phyloP scores from a whole-genome alignment of 2,329 filamentous ascomycete genomes.

The Lasiodiplodia gonubiensis region DNA sequence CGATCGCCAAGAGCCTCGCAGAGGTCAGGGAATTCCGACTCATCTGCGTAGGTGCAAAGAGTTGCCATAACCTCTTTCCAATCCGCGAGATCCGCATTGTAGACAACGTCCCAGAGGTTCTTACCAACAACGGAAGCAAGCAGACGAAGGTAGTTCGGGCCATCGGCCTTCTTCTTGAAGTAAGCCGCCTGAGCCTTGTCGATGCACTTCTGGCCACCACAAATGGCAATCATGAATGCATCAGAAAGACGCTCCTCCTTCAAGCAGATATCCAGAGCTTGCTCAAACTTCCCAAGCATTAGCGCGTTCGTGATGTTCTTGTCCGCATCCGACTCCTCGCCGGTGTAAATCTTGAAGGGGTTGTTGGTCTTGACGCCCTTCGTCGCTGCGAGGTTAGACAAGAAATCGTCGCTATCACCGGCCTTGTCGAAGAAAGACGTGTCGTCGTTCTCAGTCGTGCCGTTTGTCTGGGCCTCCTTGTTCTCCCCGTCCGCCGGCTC shows the following conservation, averaged over 20 bases:
- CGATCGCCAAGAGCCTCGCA: slow-evolving; percentile 95
- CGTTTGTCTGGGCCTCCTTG: slow-evolving; percentile 55
- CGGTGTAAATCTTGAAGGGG: slow-evolving; percentile 87
- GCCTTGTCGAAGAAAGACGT: slow-evolving; percentile 83
- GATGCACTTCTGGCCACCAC: slow-evolving; percentile 88
- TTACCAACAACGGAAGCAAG: slow-evolving; percentile 92
- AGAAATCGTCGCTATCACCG: slow-evolving; percentile 76
- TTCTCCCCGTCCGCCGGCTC: slow-evolving; percentile 52
- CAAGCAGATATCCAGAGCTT: slow-evolving; percentile 86
- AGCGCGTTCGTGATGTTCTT: slow-evolving; percentile 85
- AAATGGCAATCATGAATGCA: slow-evolving; percentile 97
- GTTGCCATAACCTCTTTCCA: slow-evolving; percentile 99
- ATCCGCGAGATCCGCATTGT: slow-evolving; percentile 89
- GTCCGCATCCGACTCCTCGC: slow-evolving; percentile 82
- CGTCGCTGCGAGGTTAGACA: slow-evolving; percentile 81
- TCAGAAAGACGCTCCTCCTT: slow-evolving; percentile 90
- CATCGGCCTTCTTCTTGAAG: slow-evolving; percentile 78
- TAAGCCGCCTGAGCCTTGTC: slow-evolving; percentile 94
- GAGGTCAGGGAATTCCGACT: slow-evolving; percentile 88
- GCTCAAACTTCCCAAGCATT: slow-evolving; percentile 88
- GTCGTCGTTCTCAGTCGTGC: slow-evolving; percentile 46
- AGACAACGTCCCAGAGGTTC: slow-evolving; percentile 97
- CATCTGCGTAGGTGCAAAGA: slow-evolving; percentile 92
- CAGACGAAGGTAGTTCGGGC: slow-evolving; percentile 89
- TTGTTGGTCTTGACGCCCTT: slow-evolving; percentile 94